A percentile compares a stretch with the other conserved stretches of the same genome.
Evolutionary conservation across 306 rosid genomes (phyloP).

Genomic region (Sophora flavescens): DNA sequence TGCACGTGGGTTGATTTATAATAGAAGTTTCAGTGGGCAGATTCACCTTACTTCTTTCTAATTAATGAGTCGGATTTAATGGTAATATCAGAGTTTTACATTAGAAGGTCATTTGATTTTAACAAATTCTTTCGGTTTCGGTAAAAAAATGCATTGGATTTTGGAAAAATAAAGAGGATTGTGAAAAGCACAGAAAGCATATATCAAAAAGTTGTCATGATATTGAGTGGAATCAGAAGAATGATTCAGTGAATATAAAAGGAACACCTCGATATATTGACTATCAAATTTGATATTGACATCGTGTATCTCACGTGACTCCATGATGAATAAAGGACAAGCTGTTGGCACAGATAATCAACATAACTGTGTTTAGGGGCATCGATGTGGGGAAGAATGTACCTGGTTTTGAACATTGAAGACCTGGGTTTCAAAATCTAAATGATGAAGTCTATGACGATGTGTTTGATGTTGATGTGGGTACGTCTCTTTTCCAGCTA

Average conservation of each 20-base stretch:
- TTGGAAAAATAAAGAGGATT: neutral
- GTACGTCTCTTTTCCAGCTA: constrained; percentile 61
- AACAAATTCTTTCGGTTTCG: neutral
- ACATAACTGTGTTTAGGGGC: neutral
- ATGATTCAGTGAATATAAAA: neutral
- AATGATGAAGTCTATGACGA: constrained; percentile 72
- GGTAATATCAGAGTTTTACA: too few species aligned
- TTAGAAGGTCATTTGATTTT: too few species aligned
- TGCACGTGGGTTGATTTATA: neutral
- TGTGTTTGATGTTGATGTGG: constrained; percentile 60
- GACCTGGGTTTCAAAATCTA: constrained; percentile 55
- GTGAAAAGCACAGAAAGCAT: neutral
- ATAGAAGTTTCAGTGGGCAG: neutral
- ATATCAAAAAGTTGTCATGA: constrained; percentile 3
- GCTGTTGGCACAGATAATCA: constrained; percentile 6
- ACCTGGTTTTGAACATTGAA: neutral
- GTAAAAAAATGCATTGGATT: neutral
- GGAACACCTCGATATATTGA: neutral
- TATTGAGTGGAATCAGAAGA: neutral
- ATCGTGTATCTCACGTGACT: constrained; percentile 45
- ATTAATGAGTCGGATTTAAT: neutral
- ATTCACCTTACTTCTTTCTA: neutral
- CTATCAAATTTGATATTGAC: neutral
- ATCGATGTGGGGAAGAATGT: constrained; percentile 27
- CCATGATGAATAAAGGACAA: constrained; percentile 6